Evolutionary conservation across 805 yeast species (phyloP), one percentile per base, ranked within the genome.

Genomic region (Candida tammaniensis): DNA sequence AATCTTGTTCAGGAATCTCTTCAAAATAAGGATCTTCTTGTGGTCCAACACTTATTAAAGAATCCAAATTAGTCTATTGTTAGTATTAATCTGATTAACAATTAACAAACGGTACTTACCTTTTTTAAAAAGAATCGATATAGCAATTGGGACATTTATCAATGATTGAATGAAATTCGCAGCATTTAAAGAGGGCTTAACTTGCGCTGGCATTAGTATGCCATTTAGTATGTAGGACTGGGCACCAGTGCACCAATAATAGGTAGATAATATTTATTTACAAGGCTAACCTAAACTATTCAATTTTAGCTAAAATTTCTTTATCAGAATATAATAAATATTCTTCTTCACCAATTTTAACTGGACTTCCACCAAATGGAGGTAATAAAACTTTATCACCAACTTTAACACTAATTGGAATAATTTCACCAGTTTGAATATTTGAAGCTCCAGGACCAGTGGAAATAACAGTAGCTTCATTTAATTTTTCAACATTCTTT

Each of bases 371-470:
- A 42, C 98, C 98, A 50, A 84, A 91, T 40, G 83, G 78, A 46
- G 98, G 98, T 57, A 93, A 86, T 71, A 93, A 72, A 30, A 93
- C 98, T 53, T 82, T 80, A 70, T 93, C 98, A 52, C 98, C 98
- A 30, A 85, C 79, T 57, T 78, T 70, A 39, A 93, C 96, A 48
- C 81, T 72, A 41, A 89, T 80, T 35, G 79, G 72, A 37, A 86
- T 72, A 46, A 79, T 61, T 54, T 80, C 71, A 46, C 98, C 98
- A 29, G 67, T 55, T 38, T 80, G 76, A 39, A 75, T 68, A 67
- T 84, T 83, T 40, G 81, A 68, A 57, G 76, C 73, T 49, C 98
- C 98, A 36, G 98, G 98, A 43, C 98, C 98, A 46, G 89, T 87
- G 39, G 98, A 91, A 46, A 91, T 66, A 33, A 91, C 98, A 36